Conservation (phyloP, 1,284 basidiomycete species). For the Moniliophthora roreri region DNA sequence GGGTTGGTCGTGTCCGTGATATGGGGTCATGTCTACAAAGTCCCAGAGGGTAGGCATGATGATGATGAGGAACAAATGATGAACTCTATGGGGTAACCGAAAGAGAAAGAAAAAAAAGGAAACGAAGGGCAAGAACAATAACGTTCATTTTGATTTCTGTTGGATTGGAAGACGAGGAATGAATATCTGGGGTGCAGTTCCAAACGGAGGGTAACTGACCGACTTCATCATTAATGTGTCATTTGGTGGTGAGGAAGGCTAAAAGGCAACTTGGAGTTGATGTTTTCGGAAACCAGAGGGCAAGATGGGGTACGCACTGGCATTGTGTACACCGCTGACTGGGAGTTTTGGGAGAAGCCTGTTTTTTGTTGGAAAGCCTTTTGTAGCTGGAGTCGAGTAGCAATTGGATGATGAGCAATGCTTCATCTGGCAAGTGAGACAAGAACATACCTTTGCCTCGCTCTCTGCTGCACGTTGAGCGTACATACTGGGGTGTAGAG, state of each 20-base stretch:
- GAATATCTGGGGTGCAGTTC: constrained; percentile 3
- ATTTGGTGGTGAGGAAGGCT: constrained; percentile 37
- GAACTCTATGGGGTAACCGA: neutral
- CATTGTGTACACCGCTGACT: constrained; percentile 9
- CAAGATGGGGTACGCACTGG: constrained; percentile 3
- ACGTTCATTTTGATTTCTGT: constrained; percentile 14
- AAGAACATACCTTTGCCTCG: constrained; percentile 62
- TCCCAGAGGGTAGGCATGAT: neutral
- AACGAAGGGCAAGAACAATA: constrained; percentile 1
- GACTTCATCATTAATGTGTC: constrained; percentile 55
- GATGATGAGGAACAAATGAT: neutral
- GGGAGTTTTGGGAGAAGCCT: constrained; percentile 6
- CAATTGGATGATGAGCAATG: too few relatives aligned
- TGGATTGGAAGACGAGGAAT: neutral
- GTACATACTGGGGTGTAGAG: constrained; percentile 69
- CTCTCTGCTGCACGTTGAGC: constrained; percentile 64
- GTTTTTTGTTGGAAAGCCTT: constrained; percentile 39
- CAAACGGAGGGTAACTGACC: constrained; percentile 28
- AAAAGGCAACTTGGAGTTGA: constrained; percentile 13
- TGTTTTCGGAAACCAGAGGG: neutral
- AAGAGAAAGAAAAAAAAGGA: neutral
- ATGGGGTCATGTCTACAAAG: neutral
- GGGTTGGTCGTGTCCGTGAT: neutral
- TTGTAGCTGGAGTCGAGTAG: constrained; percentile 45
- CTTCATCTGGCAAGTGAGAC: too few relatives aligned